These are phyloP conservation scores for Phlyctochytrium arcticum DNA, from an alignment of 192 early-diverging fungal species.

Conservation along the genomic window DNA sequence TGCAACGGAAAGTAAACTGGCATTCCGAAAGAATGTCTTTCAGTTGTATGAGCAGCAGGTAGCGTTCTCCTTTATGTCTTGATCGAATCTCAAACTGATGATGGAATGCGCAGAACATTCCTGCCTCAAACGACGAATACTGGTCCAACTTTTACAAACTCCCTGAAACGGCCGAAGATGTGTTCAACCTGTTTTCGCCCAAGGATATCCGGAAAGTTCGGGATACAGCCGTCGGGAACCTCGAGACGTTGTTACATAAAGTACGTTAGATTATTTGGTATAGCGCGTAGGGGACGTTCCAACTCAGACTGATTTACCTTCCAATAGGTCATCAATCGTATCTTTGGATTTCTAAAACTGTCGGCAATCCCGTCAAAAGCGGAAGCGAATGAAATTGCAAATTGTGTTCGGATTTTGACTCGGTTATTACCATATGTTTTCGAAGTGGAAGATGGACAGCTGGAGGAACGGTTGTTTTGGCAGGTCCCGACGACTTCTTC, in stretches of 20 bases:
- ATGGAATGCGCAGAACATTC: background rate
- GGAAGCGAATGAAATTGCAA: slow-evolving; percentile 63
- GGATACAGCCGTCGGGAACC: slow-evolving; percentile 70
- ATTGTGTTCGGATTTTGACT: slow-evolving; percentile 79
- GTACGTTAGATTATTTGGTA: slow-evolving; percentile 30
- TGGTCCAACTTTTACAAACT: slow-evolving; percentile 66
- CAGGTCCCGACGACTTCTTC: background rate
- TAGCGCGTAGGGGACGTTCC: background rate
- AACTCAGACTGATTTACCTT: background rate
- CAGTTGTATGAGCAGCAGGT: slow-evolving; percentile 76
- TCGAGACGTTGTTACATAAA: slow-evolving; percentile 71
- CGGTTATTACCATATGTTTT: slow-evolving; percentile 81
- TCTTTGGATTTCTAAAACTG: slow-evolving; percentile 13
- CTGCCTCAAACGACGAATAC: slow-evolving; percentile 14
- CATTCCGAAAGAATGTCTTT: slow-evolving; percentile 85
- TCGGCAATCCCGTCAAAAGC: slow-evolving; percentile 43
- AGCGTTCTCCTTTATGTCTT: slow-evolving; percentile 20
- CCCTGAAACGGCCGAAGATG: slow-evolving; percentile 72
- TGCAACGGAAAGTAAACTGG: slow-evolving; percentile 80
- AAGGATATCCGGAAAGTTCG: slow-evolving; percentile 78
- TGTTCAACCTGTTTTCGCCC: slow-evolving; percentile 79
- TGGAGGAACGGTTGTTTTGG: slow-evolving; percentile 70
- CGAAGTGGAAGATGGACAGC: slow-evolving; percentile 52
- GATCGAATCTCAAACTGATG: background rate
- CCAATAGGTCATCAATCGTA: slow-evolving; percentile 7